Evolutionary conservation across 1,139 yeast genomes (phyloP), one percentile per base, ranked within the genome.

Genomic region (Suhomyces coccinellae): DNA sequence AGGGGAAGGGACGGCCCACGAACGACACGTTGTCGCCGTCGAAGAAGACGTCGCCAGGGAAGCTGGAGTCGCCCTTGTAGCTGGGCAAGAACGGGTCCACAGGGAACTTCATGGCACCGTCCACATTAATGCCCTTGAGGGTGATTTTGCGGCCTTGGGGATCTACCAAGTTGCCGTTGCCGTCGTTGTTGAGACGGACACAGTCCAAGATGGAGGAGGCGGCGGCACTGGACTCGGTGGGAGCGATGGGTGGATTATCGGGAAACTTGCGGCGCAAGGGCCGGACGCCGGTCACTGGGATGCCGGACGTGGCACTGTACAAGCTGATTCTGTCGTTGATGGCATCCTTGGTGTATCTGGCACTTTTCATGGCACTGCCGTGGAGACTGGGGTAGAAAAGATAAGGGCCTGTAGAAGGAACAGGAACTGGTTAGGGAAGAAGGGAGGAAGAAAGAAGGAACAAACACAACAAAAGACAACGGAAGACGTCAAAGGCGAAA

Each of bases 51-150:
- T 75, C 73, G 33, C 69, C 62, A 4, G 61, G 41, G 12, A 74
- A 74, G 4, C 75, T 68, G 3, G 80, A 65, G 31, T 74, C 63
- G 1, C 78, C 79, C 39, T 55, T 56, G 53, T 82, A 78, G 2
- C 85, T 73, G 0, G 86, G 79, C 53, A 79, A 63, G 46, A 64
- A 52, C 0, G 95, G 95, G 1, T 49, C 55, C 1, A 67, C 60
- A 0, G 98, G 98, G 38, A 81, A 67, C 61, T 91, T 91, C 55
- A 86, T 75, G 36, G 85, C 81, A 0, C 88, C 84, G 49, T 91
- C 95, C 24, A 90, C 67, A 61, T 91, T 91, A 49, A 91, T 86
- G 1, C 98, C 98, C 51, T 88, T 81, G 35, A 91, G 67, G 12
- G 77, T 72, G 8, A 89, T 70, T 17, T 69, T 71, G 38, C 96